Base-by-base conservation (phyloP, 331 rosid genomes). In the Saraca asoca region DNA sequence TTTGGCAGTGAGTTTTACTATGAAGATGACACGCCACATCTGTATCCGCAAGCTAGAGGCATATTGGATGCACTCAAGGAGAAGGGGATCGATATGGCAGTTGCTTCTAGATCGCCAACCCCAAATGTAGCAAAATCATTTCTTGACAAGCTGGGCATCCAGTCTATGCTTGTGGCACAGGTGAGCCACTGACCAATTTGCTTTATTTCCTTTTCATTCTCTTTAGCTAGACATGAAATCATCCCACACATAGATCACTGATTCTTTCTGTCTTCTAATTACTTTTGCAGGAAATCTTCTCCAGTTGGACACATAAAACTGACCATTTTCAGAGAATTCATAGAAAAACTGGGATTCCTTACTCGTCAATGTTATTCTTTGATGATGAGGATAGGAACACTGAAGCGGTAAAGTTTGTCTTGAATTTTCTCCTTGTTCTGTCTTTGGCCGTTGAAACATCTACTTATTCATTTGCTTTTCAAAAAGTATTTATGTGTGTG, bases 361-460 rank as follows among this genome's bases (percentile, higher is more conserved):
- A 81, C 58, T 61, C 42, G 9, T 81, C 85, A 12, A 79, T 86
- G 85, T 80, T 86, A 51, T 83, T 86, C 77, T 86, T 78, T 62
- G 92, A 83, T 45, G 87, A 83, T 19, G 87, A 86, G 55, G 66
- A 83, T 50, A 69, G 89, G 34, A 86, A 81, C 64, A 83, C 77
- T 53, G 70, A 64, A 64, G 74, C 80, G 51, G 92, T 83, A 74
- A 69, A 42, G 24, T 53, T 35, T 58, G 45, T 44, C 18, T 29
- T 45, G 19, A 4, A 13, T 4, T 10, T n/a, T 7, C 19, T n/a
- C 2, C 8, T 46, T 12, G 2, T 9, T 37, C 12, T 15, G 20
- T 15, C 33, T 71, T 6, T 29, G 24, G 7, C 52, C 7, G 24
- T 34, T 17, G 24, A 43, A 35, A 49, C 38, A n/a, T 51, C 15